Base-by-base conservation (phyloP, 768 basidiomycete genomes). In the Dentipellis sp. region DNA sequence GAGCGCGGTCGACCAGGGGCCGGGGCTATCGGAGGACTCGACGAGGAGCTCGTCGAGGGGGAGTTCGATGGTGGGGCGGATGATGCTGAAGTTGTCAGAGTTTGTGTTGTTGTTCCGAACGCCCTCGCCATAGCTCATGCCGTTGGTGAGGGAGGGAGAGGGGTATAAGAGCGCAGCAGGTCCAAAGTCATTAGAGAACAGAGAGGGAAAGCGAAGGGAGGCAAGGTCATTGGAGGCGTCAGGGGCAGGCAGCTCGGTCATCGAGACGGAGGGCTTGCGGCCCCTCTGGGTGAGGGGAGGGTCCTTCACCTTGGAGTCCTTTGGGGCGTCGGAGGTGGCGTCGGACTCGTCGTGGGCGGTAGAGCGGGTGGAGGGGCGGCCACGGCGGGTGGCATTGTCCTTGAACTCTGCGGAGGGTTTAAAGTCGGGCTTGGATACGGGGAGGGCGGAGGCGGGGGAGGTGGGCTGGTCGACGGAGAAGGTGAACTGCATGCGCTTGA, bases 401-500 rank as follows among this genome's bases (percentile, higher is more conserved):
- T 75, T 78, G 72, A 84, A 84, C 61, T 86, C 84, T 1, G 76
- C 70, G 16, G 82, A 83, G 6, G 84, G 85, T 64, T 80, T 82
- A 21, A 81, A 71, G 67, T 84, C 82, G 6, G 84, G 85, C 67
- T 86, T 87, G 64, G 79, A 78, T 60, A 79, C 78, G 21, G 73
- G 74, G 19, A 71, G 63, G 57, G 75, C 75, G 14, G 77, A 69
- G 14, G 67, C 68, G 19, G 78, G 66, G 1, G 78, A 74, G 14
- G 73, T 53, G 53, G 84, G 85, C 57, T 85, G 83, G 69, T 91
- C 90, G 62, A 91, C 77, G 62, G 86, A 85, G 69, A 92, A 92
- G 1, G 89, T 92, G 71, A 91, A 92, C 63, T 93, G 90, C 88
- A 91, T 91, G 47, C 89, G 83, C 62, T 89, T 86, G 71, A 91